These are phyloP conservation scores for Coemansia sp. DNA, from an alignment of 192 early-diverging fungal genomes.

Conservation along the genomic window DNA sequence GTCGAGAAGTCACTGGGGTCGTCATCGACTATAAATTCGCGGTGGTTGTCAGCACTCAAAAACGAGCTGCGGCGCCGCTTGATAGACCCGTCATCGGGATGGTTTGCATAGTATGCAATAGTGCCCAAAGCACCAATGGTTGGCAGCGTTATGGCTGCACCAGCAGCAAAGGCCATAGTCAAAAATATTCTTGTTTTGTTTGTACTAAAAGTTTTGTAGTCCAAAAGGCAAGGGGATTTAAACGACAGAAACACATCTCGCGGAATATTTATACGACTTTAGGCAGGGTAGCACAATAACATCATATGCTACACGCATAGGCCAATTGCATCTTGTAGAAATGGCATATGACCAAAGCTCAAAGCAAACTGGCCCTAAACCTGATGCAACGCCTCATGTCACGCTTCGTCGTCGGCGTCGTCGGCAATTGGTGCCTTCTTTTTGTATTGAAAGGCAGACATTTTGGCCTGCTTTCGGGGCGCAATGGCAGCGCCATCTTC, in stretches of 20 bases:
- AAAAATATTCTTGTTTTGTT: too few species aligned
- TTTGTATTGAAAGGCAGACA: constrained; percentile 28
- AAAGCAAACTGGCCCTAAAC: neutral
- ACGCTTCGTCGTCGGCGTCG: neutral
- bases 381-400: neutral
- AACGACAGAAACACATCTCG: too few species aligned
- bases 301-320: constrained; percentile 4
- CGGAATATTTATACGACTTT: too few species aligned
- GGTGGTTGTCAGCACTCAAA: constrained; percentile 10
- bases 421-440: constrained; percentile 5
- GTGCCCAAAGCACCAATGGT: constrained; percentile 38
- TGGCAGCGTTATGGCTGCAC: constrained; percentile 47
- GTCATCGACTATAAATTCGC: constrained; percentile 41
- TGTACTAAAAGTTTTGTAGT: too few species aligned
- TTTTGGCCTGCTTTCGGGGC: constrained; percentile 31
- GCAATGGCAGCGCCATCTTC: neutral
- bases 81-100: constrained; percentile 22
- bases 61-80: constrained; percentile 23
- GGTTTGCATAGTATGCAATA: constrained; percentile 41
- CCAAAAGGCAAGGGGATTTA: too few species aligned
- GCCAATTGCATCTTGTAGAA: too few species aligned
- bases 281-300: too few species aligned
- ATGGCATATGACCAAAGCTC: too few species aligned
- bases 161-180: constrained; percentile 50
- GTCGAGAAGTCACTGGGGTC: constrained; percentile 50